Conservation (phyloP, 2,329 filamentous ascomycete genomes). For the Lachnellula cervina region DNA sequence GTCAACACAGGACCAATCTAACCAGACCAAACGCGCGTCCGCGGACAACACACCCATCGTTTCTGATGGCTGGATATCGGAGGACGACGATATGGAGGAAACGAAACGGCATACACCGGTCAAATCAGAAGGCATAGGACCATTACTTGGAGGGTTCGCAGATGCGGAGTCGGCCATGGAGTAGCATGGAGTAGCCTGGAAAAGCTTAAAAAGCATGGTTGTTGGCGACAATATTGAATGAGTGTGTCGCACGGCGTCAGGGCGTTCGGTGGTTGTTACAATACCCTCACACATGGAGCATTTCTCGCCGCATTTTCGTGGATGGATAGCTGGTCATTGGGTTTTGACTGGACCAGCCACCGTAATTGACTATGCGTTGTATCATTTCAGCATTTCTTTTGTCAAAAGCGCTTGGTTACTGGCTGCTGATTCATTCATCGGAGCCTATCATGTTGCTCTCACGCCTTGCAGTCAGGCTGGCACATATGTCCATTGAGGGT, state of each 20-base stretch:
- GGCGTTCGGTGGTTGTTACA: conserved; percentile 26
- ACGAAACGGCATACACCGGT: conserved; percentile 24
- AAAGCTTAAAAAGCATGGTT: conserved; percentile 4
- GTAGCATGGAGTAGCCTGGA: conserved; percentile 14
- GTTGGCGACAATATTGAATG: conserved; percentile 12
- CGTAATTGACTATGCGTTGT: conserved; percentile 33
- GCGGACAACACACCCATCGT: conserved; percentile 21
- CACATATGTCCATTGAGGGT: conserved; percentile 29
- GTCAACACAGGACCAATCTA: conserved; percentile 43
- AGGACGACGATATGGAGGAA: conserved; percentile 30
- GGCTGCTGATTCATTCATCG: conserved; percentile 23
- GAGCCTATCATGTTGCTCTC: conserved; percentile 30
- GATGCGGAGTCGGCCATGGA: conserved; percentile 30
- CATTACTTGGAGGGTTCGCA: conserved; percentile 32
- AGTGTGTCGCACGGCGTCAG: conserved; percentile 27
- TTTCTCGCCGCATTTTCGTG: conserved; percentile 20
- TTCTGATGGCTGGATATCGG: conserved; percentile 42
- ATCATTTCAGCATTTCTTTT: conserved; percentile 32
- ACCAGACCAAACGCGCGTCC: conserved; percentile 26
- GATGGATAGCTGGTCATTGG: conserved; percentile 24
- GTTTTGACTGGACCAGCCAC: conserved; percentile 32
- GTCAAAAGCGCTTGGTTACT: conserved; percentile 31
- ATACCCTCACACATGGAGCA: conserved; percentile 25
- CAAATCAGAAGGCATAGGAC: conserved; percentile 32
- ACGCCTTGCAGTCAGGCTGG: conserved; percentile 30